Evolutionary conservation across 2,329 filamentous ascomycete species (phyloP).

Genomic region (Ascocoryne sarcoides): DNA sequence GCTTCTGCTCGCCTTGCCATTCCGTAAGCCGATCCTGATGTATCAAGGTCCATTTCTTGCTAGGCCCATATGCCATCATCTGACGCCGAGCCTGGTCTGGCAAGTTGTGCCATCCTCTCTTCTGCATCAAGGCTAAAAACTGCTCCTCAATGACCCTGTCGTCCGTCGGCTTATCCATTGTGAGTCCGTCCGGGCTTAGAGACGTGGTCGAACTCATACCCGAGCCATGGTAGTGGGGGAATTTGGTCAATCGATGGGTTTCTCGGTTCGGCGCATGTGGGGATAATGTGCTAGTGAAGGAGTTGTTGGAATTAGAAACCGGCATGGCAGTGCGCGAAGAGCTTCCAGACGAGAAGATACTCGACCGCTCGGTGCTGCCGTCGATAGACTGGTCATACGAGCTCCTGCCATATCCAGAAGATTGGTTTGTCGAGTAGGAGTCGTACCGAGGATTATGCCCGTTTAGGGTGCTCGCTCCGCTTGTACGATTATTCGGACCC

Average conservation of each 20-base stretch:
- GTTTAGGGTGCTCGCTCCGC: constrained; percentile 42
- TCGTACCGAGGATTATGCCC: constrained; percentile 54
- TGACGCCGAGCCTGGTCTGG: constrained; percentile 90
- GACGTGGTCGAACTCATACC: constrained; percentile 17
- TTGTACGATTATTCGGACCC: constrained; percentile 51
- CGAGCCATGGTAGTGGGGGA: constrained; percentile 29
- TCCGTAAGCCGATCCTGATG: constrained; percentile 92
- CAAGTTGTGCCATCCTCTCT: constrained; percentile 93
- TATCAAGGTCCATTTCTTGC: constrained; percentile 96
- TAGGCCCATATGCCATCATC: constrained; percentile 89
- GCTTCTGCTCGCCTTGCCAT: constrained; percentile 89
- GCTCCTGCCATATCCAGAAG: constrained; percentile 29
- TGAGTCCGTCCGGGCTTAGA: constrained; percentile 33
- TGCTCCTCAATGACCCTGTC: constrained; percentile 82
- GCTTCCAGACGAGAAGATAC: constrained; percentile 45
- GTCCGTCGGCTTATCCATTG: constrained; percentile 66
- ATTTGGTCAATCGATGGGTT: constrained; percentile 48
- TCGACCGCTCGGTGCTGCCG: constrained; percentile 48
- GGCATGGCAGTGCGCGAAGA: constrained; percentile 45
- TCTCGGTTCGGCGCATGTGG: constrained; percentile 33
- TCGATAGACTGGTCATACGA: constrained; percentile 59
- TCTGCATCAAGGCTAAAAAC: constrained; percentile 91
- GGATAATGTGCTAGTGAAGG: constrained; percentile 43
- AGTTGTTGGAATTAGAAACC: constrained; percentile 48
- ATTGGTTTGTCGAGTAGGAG: constrained; percentile 42